phyloP scores from a whole-genome alignment of 2,329 filamentous ascomycete genomes.

The Penicillium nordicum region DNA sequence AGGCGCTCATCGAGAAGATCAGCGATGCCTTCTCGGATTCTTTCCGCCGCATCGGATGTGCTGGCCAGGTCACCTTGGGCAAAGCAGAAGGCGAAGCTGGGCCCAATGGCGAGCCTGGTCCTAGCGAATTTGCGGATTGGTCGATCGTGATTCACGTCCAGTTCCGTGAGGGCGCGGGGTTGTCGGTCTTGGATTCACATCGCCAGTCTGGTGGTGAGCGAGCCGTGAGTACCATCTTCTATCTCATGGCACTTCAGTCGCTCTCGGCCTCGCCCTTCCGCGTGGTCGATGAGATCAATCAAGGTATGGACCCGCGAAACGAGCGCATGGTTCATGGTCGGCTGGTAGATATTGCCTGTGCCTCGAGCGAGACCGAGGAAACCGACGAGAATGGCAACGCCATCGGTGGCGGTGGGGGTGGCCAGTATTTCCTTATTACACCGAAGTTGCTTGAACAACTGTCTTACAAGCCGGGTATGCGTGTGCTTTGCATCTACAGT shows the following conservation, averaged over 20 bases:
- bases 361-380: slow-evolving; percentile 52
- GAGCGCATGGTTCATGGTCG: slow-evolving; percentile 97
- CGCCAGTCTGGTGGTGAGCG: slow-evolving; percentile 95
- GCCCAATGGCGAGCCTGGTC: slow-evolving; percentile 28
- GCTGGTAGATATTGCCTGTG: slow-evolving; percentile 95
- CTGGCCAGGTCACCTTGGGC: slow-evolving; percentile 81
- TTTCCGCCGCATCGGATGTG: slow-evolving; percentile 90
- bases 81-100: slow-evolving; percentile 56
- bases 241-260: slow-evolving; percentile 94
- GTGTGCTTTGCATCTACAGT: slow-evolving; percentile 86
- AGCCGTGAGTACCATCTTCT: slow-evolving; percentile 96
- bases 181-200: slow-evolving; percentile 83
- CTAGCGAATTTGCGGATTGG: slow-evolving; percentile 89
- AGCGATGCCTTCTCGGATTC: slow-evolving; percentile 90
- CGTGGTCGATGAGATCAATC: slow-evolving; percentile 98
- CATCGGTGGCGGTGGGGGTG: slow-evolving; percentile 43
- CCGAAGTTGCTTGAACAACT: slow-evolving; percentile 89
- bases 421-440: slow-evolving; percentile 93
- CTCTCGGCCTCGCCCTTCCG: slow-evolving; percentile 94
- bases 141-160: slow-evolving; percentile 90
- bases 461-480: slow-evolving; percentile 86
- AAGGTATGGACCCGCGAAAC: slow-evolving; percentile 98
- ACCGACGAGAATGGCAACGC: slow-evolving; percentile 35
- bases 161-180: slow-evolving; percentile 80
- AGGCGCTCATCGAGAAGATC: slow-evolving; percentile 73